Evolutionary conservation across 176 grass and related monocot species (phyloP), one percentile per base, ranked within the genome.

Genomic region (Chrysopogon serrulatus): DNA sequence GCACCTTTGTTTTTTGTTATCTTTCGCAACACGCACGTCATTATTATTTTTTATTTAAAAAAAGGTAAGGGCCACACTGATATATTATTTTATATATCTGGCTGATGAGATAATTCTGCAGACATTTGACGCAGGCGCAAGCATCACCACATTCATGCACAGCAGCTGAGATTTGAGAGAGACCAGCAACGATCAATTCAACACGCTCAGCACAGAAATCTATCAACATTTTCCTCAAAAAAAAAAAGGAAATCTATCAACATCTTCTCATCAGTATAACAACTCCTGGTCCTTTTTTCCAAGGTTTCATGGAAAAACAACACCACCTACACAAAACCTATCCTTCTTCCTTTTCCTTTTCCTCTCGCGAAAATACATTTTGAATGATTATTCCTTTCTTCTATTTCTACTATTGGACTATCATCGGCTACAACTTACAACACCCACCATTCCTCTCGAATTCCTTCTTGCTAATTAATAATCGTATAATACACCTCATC

Each of bases 341-440:
- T 53, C 36, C 14, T 2, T 54, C n/a, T 54, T 5, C 6, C 24
- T 33, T 33, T 51, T 4, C 23, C 49, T 9, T 53, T 23, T 6
- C 14, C 7, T 53, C 34, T 36, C 19, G 8, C 65, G 21, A 56
- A 56, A 72, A n/a, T 17, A 33, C 61, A 85, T 33, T 34, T 76
- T 28, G 3, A 74, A 67, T 74, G 56, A 90, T 90, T 82, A 77
- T 85, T 81, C 45, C 10, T 4, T 57, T 57, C 63, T 33, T 72
- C 73, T 60, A 90, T 37, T 79, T 54, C 84, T 61, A 28, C 2
- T 54, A 24, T 56, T 56, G 21, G 0, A 23, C 49, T 48, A 57
- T 24, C 73, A 57, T 24, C 73, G 36, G 49, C 72, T 76, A 86
- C 84, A 76, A 39, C 31, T 81, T 74, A 67, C 71, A 87, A 10